Percentiles rank a stretch among this genome's conserved stretches.
Conservation (phyloP, 1,284 basidiomycete species). For the Ceratorhiza oryzae-sativae region DNA sequence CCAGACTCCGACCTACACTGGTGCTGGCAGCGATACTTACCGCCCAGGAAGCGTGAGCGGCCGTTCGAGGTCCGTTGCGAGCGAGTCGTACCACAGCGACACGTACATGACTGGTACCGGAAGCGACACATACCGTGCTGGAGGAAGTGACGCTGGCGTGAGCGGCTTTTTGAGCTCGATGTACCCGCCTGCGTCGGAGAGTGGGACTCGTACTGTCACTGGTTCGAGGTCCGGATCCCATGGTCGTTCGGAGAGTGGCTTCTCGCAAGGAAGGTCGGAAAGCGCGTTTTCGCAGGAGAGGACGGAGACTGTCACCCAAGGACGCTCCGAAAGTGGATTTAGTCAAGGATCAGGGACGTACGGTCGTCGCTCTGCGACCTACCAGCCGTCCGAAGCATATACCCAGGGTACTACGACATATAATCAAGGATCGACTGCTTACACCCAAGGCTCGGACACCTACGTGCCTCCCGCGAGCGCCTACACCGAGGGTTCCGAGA, state of each 20-base stretch:
- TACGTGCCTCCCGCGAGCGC: slow-evolving; percentile 4
- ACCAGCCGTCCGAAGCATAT: slow-evolving; percentile 25
- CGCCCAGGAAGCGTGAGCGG: slow-evolving; percentile 11
- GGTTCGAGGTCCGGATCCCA: slow-evolving; percentile 7
- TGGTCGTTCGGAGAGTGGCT: slow-evolving; percentile 12
- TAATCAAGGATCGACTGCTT: slow-evolving; percentile 12
- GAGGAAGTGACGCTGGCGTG: slow-evolving; percentile 20
- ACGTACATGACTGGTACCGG: slow-evolving; percentile 16
- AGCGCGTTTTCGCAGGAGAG: not conserved
- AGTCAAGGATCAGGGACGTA: slow-evolving; percentile 13
- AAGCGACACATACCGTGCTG: slow-evolving; percentile 29
- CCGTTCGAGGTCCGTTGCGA: slow-evolving; percentile 10
- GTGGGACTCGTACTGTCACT: slow-evolving; percentile 1
- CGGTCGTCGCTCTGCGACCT: slow-evolving; percentile 17
- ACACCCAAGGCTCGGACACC: slow-evolving; percentile 20
- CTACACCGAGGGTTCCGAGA: slow-evolving; percentile 27
- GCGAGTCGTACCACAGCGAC: slow-evolving; percentile 1
- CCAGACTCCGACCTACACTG: slow-evolving; percentile 2
- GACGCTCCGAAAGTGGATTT: slow-evolving; percentile 14
- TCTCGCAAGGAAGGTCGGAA: slow-evolving; percentile 9
- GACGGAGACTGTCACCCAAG: slow-evolving; percentile 4
- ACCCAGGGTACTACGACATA: slow-evolving; percentile 14
- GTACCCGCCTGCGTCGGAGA: slow-evolving; percentile 28
- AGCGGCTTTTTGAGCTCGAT: slow-evolving; percentile 28
- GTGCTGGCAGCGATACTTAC: slow-evolving; percentile 1